Percentiles rank a stretch among this genome's conserved stretches.
These are phyloP conservation scores for Thalassiosira exigua DNA, from an alignment of 352 stramenopile genomes.

Conservation along the genomic window DNA sequence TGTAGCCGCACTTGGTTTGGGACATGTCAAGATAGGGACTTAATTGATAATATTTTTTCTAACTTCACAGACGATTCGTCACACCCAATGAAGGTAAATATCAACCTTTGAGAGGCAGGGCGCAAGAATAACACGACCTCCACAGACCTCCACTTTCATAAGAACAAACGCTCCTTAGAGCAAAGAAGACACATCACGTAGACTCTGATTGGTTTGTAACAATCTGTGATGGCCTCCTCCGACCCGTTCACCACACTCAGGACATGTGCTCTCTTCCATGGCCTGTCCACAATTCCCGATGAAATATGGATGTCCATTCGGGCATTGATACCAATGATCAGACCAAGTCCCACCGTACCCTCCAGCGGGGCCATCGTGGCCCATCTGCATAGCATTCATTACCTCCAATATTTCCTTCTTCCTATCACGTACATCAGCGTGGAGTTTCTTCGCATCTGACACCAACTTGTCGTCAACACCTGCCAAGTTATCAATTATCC, in stretches of 20 bases:
- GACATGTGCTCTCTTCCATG: slow-evolving; percentile 82
- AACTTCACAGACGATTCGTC: no score
- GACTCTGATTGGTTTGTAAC: slow-evolving; percentile 19
- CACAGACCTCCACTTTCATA: neutral
- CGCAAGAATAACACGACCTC: no score
- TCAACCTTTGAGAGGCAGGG: no score
- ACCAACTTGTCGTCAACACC: slow-evolving; percentile 26
- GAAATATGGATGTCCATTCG: slow-evolving; percentile 88
- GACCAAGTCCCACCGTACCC: slow-evolving; percentile 42
- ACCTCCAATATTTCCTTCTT: slow-evolving; percentile 40
- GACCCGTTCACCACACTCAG: slow-evolving; percentile 84
- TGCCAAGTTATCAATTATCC: slow-evolving; percentile 16
- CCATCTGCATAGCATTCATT: slow-evolving; percentile 54
- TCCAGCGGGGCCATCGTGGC: slow-evolving; percentile 28
- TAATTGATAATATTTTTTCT: no score
- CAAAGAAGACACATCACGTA: neutral
- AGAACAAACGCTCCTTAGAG: neutral
- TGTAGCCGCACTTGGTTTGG: no score
- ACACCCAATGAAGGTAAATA: no score
- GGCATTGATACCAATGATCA: slow-evolving; percentile 85
- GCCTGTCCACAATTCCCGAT: slow-evolving; percentile 88
- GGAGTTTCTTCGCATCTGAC: slow-evolving; percentile 33
- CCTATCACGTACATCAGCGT: neutral
- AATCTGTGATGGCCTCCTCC: slow-evolving; percentile 78
- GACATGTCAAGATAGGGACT: no score